Percentiles rank a stretch among this genome's conserved stretches.
phyloP scores from a whole-genome alignment of 306 rosid species.

The Trifolium repens region DNA sequence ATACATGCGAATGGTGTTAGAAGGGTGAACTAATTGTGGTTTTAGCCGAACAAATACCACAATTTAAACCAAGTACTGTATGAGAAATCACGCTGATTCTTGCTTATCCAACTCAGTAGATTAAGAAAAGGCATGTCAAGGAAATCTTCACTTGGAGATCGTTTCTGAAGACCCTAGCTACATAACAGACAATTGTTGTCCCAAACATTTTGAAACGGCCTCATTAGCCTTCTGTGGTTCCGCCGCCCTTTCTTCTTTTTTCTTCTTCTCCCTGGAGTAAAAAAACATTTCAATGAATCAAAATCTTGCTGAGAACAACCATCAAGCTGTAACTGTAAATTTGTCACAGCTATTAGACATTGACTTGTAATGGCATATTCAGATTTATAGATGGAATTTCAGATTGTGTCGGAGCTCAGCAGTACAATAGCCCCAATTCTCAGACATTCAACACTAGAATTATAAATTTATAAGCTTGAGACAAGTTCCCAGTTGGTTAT shows the following conservation, averaged over 20 bases:
- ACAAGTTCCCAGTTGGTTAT: neutral
- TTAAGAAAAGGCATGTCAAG: conserved; percentile 38
- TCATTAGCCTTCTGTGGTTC: conserved; percentile 75
- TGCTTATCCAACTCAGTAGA: conserved; percentile 50
- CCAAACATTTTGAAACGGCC: conserved; percentile 73
- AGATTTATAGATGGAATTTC: neutral
- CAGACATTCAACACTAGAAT: neutral
- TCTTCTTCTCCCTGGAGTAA: conserved; percentile 90
- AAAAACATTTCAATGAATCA: conserved; percentile 20
- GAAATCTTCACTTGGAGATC: conserved; percentile 35
- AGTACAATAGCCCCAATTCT: neutral
- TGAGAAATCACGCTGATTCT: conserved; percentile 18
- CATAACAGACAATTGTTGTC: conserved; percentile 53
- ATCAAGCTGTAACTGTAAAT: conserved; percentile 22
- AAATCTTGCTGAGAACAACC: conserved; percentile 21
- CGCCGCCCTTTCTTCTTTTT: conserved; percentile 69
- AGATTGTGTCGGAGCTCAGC: neutral
- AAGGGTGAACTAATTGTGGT: conserved; percentile 31
- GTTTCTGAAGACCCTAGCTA: conserved; percentile 37
- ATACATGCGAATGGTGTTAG: conserved; percentile 1
- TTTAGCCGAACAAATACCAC: conserved; percentile 29
- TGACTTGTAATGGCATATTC: conserved; percentile 1
- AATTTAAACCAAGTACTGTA: conserved; percentile 30
- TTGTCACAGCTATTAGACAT: neutral
- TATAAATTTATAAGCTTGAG: neutral